phyloP scores from a whole-genome alignment of 768 basidiomycete species.

The Xanthoconium stramineum region DNA sequence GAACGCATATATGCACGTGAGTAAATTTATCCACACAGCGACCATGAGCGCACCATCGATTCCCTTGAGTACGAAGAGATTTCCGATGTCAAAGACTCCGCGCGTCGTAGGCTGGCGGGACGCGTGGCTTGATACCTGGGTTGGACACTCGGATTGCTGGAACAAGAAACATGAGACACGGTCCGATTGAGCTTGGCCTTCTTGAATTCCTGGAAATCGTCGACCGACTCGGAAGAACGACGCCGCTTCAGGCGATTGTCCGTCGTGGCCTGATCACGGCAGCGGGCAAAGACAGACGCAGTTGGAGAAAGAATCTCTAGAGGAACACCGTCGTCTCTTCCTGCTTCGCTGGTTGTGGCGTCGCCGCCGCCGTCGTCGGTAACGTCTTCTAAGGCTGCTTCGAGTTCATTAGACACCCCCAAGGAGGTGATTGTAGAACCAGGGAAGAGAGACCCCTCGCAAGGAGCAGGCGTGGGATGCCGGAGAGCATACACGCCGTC shows the following conservation, averaged over 20 bases:
- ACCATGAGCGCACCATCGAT: conserved; percentile 7
- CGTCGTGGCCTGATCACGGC: neutral
- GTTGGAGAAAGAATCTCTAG: neutral
- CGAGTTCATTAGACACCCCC: neutral
- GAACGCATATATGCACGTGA: conserved; percentile 7
- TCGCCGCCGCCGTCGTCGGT: neutral
- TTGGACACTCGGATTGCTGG: neutral
- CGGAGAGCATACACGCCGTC: neutral
- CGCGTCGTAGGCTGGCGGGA: conserved; percentile 42
- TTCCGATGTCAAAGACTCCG: conserved; percentile 37
- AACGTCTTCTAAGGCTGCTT: neutral
- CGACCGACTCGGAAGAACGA: conserved; percentile 1
- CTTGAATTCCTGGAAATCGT: conserved; percentile 6
- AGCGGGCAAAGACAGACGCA: neutral
- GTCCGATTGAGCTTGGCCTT: conserved; percentile 15
- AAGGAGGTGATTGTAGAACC: neutral
- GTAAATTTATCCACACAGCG: neutral
- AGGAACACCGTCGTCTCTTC: neutral
- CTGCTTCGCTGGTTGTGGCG: neutral
- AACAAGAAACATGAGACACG: neutral
- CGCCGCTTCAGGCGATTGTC: conserved; percentile 13
- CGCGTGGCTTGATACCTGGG: conserved; percentile 24
- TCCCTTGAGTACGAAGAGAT: conserved; percentile 9
- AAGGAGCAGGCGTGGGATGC: neutral
- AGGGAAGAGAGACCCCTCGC: neutral